These are phyloP conservation scores for Hypoxylon cercidicola DNA, from an alignment of 495 filamentous ascomycete species.

Conservation along the genomic window DNA sequence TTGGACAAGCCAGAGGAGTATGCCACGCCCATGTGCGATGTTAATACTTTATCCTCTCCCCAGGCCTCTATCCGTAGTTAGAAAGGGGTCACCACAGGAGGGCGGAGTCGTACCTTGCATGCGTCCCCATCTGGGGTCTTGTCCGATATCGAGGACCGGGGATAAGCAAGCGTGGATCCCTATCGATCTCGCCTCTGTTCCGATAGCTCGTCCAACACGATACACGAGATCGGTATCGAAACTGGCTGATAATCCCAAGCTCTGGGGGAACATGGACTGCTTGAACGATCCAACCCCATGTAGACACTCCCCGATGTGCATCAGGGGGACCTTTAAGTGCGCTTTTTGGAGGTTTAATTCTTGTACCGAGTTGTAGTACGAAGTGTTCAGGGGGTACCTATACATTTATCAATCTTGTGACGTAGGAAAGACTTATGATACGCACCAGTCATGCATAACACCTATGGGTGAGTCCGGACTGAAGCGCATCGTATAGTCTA, in stretches of 20 bases:
- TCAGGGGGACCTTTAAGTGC: slow-evolving; percentile 47
- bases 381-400: slow-evolving; percentile 52
- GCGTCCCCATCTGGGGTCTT: slow-evolving; percentile 56
- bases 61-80: slow-evolving; percentile 47
- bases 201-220: slow-evolving; percentile 51
- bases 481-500: slow-evolving; percentile 49
- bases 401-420: neutral
- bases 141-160: slow-evolving; percentile 56
- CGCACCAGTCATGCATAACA: slow-evolving; percentile 46
- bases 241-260: slow-evolving; percentile 48
- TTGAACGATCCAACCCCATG: slow-evolving; percentile 56
- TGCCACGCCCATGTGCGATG: slow-evolving; percentile 54
- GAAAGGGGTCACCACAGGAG: neutral
- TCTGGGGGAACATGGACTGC: slow-evolving; percentile 55
- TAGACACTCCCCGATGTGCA: slow-evolving; percentile 54
- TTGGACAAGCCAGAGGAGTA: slow-evolving; percentile 53
- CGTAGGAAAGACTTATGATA: neutral
- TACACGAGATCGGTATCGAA: slow-evolving; percentile 54
- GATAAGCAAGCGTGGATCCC: slow-evolving; percentile 55
- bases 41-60: slow-evolving; percentile 57
- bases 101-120: slow-evolving; percentile 44
- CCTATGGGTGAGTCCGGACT: slow-evolving; percentile 47
- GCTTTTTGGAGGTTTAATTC: slow-evolving; percentile 47
- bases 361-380: slow-evolving; percentile 53
- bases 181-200: slow-evolving; percentile 52